Base-by-base conservation (phyloP, 345 rosid genomes). In the Conringia planisiliqua region DNA sequence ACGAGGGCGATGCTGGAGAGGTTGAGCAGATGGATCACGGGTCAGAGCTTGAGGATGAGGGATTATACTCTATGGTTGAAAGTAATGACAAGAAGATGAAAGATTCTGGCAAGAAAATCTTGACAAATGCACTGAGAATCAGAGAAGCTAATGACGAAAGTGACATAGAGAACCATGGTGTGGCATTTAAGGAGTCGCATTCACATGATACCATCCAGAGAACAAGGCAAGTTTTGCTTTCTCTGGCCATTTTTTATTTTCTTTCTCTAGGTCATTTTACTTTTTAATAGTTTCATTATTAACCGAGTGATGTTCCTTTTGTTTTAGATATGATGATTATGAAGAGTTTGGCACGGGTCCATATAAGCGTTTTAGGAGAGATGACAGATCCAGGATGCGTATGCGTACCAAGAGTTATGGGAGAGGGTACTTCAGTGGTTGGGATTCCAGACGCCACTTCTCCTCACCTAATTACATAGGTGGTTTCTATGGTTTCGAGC, bases 291-390 rank as follows among this genome's bases (percentile, higher is more conserved):
- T 30, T 22, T 47, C 10, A 7, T 57, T 65, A 17, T 32, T 56
- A 54, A 42, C 58, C 69, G 27, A 68, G 61, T 43, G 16, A 32
- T 38, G 20, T 43, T 48, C 46, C 17, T 66, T 50, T 6, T 82
- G 70, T 83, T 74, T 63, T 79, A 85, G 91, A 71, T 57, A 76
- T 10, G 73, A 82, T 63, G 66, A 20, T 64, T 77, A 51, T 6
- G 72, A 50, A 56, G 84, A 71, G 70, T 70, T 47, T 36, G 62
- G 70, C 27, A 26, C 2, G 29, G 74, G 68, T 40, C 71, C 72
- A 26, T 67, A 78, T n/a, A 76, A 68, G 26, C 66, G 72, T 18
- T 10, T 42, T 14, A 76, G 78, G 47, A 78, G 82, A 73, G 83
- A 81, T 35, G 82, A 83, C 22, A 22, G 24, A 22, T 22, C 24